phyloP scores from a whole-genome alignment of 331 rosid genomes.

The Quercus phellos region DNA sequence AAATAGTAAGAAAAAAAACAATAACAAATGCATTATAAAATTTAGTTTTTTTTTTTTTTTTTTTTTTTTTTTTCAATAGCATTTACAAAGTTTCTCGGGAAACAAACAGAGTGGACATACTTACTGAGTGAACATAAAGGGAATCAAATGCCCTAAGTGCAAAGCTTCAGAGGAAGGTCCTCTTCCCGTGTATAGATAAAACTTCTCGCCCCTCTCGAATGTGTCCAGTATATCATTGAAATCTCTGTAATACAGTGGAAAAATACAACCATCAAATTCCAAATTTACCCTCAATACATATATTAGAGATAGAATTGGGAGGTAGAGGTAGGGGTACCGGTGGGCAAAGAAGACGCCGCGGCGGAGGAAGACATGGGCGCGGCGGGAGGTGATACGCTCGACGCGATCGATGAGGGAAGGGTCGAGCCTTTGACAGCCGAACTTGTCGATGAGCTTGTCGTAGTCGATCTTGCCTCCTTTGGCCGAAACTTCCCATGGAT shows the following conservation, averaged over 20 bases:
- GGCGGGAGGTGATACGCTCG: constrained; percentile 58
- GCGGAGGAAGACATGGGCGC: constrained; percentile 80
- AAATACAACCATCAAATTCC: background rate
- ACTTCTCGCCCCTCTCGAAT: constrained; percentile 71
- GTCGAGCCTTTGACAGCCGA: constrained; percentile 80
- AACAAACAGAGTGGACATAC: constrained; percentile 33
- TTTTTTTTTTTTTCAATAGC: no score
- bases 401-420: constrained; percentile 53
- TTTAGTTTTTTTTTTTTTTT: no score
- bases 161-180: constrained; percentile 94
- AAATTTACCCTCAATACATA: background rate
- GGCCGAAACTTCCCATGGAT: constrained; percentile 79
- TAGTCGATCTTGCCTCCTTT: constrained; percentile 79
- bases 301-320: background rate
- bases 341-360: constrained; percentile 95
- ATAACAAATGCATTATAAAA: no score
- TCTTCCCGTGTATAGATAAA: constrained; percentile 85
- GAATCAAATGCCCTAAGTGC: constrained; percentile 89
- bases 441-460: constrained; percentile 82
- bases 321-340: constrained; percentile 38
- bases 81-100: background rate
- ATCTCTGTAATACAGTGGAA: constrained; percentile 33
- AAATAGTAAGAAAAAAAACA: no score
- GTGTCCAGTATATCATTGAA: constrained; percentile 66
- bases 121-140: constrained; percentile 92